These are phyloP conservation scores for Cetradonia linearis DNA, from an alignment of 495 filamentous ascomycete species.

Conservation along the genomic window DNA sequence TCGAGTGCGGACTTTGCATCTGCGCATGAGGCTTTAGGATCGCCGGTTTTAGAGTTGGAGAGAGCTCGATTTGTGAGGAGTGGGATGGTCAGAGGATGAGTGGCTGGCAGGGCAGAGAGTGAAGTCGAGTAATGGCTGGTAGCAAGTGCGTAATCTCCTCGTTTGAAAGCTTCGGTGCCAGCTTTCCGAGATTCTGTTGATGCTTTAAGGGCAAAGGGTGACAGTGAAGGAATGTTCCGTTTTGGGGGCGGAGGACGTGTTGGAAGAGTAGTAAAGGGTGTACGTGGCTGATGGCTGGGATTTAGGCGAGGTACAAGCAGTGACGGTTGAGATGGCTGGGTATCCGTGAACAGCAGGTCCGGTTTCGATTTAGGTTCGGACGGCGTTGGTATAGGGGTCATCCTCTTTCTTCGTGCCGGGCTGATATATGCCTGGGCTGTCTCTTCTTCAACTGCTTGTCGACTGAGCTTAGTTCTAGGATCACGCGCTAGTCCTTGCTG, in stretches of 20 bases:
- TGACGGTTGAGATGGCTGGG: slow-evolving; percentile 30
- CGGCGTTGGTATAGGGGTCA: slow-evolving; percentile 37
- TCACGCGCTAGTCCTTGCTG: slow-evolving; percentile 36
- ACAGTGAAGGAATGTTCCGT: slow-evolving; percentile 58
- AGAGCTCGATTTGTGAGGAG: slow-evolving; percentile 87
- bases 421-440: slow-evolving; percentile 79
- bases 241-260: slow-evolving; percentile 40
- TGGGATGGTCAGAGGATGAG: slow-evolving; percentile 77
- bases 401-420: slow-evolving; percentile 69
- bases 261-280: slow-evolving; percentile 31
- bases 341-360: slow-evolving; percentile 48
- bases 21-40: slow-evolving; percentile 69
- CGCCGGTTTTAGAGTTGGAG: slow-evolving; percentile 78
- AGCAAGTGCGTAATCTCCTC: slow-evolving; percentile 80
- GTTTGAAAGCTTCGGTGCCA: slow-evolving; percentile 82
- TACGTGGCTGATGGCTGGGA: slow-evolving; percentile 26
- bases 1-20: slow-evolving; percentile 75
- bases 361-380: slow-evolving; percentile 35
- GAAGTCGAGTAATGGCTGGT: slow-evolving; percentile 73
- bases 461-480: slow-evolving; percentile 52
- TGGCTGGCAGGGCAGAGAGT: slow-evolving; percentile 58
- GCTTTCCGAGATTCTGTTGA: slow-evolving; percentile 67
- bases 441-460: slow-evolving; percentile 70
- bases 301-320: slow-evolving; percentile 37
- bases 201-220: slow-evolving; percentile 54